Base-by-base conservation (phyloP, 1,139 yeast genomes). In the Diutina mesorugosa region DNA sequence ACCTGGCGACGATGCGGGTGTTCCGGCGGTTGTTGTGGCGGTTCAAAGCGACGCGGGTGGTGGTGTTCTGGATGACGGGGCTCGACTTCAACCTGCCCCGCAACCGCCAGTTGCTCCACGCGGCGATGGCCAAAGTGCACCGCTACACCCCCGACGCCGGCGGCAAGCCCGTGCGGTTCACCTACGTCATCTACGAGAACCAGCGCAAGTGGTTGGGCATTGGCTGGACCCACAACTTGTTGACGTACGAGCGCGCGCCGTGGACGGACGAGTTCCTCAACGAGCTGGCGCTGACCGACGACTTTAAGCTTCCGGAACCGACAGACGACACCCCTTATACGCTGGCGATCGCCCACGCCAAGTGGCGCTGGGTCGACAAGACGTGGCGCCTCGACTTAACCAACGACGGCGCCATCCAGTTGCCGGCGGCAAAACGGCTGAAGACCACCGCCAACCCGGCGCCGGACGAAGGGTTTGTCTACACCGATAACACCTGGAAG, bases 171-270 rank as follows among this genome's bases (percentile, higher is more conserved):
- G 91, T 88, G 30, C 74, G 91, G 60, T 93, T 91, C 68, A 90
- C 97, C 6, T 93, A 89, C 68, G 97, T 90, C 2, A 77, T 93
- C n/a, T 90, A 85, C 69, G 99, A 93, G 69, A 93, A 93, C 68
- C 99, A 93, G 71, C 83, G 99, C 66, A 84, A 95, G 64, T 93
- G 99, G 99, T 76, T 93, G 54, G 99, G 98, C 10, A 89, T 93
- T 64, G 99, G 99, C 12, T 93, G 99, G 99, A 91, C 99, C 0
- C 77, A 95, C 8, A 90, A 90, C 66, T 76, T 93, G 66, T 76
- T 93, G 60, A 86, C 96, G 45, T 93, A 93, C 67, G 99, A 93
- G 69, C 80, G 99, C 65, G 84, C 96, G 0, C 87, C 97, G 2
- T 93, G 97, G 97, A 91, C 98, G 0, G 99, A 93, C 68, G 97